Conservation (phyloP, 148 eudicot genomes). For the Vaccinium macrocarpon region DNA sequence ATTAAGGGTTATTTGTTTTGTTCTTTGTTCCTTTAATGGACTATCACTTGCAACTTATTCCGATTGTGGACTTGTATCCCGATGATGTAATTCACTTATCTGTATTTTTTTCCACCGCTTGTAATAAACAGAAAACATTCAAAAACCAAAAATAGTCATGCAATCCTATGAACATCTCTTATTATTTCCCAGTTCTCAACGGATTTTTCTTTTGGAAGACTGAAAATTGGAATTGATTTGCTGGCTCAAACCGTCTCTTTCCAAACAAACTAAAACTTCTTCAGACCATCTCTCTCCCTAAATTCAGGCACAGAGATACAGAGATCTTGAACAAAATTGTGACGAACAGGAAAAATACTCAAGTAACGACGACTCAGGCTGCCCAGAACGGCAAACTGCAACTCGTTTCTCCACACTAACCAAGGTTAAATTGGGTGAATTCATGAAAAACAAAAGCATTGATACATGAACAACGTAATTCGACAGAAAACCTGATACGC, state of each 20-base stretch:
- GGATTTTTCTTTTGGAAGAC: not conserved
- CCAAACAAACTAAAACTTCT: not conserved
- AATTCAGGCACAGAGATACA: too few relatives aligned
- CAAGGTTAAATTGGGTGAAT: not conserved
- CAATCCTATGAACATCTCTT: not conserved
- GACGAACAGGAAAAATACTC: too few relatives aligned
- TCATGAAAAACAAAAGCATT: not conserved
- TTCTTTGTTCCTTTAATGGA: too few relatives aligned
- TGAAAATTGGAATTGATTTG: not conserved
- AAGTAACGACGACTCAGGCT: not conserved
- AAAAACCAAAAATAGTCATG: not conserved
- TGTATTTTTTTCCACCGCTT: too few relatives aligned
- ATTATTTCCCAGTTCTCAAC: not conserved
- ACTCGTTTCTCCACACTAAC: not conserved
- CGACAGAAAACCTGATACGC: not conserved
- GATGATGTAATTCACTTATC: too few relatives aligned
- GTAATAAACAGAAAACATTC: too few relatives aligned
- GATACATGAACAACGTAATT: not conserved
- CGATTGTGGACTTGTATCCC: too few relatives aligned
- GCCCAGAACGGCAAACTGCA: not conserved
- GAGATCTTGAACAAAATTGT: too few relatives aligned
- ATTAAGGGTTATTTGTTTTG: too few relatives aligned
- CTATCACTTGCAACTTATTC: too few relatives aligned
- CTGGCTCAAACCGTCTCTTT: not conserved
- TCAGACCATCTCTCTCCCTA: too few relatives aligned